These are phyloP conservation scores for Ilyonectria robusta DNA, from an alignment of 2,329 filamentous ascomycete genomes.

Conservation along the genomic window DNA sequence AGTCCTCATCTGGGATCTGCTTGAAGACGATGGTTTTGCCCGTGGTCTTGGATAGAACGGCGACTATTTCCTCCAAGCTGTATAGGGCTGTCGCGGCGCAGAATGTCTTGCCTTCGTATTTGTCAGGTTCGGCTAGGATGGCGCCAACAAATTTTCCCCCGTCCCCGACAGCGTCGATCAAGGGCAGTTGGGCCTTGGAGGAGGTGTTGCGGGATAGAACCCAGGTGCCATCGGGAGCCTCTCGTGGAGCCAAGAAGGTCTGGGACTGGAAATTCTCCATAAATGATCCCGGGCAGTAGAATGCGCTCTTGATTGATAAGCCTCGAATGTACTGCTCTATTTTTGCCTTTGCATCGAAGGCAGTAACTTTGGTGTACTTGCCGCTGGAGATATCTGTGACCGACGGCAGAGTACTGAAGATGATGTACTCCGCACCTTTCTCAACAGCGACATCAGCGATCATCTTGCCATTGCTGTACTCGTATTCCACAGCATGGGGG, in stretches of 20 bases:
- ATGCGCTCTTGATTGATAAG: conserved; percentile 60
- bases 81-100: conserved; percentile 57
- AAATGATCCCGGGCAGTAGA: conserved; percentile 58
- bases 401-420: conserved; percentile 58
- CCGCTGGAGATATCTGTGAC: conserved; percentile 54
- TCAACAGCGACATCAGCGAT: conserved; percentile 57
- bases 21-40: conserved; percentile 53
- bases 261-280: conserved; percentile 56
- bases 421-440: conserved; percentile 54
- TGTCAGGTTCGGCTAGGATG: conserved; percentile 59
- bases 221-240: conserved; percentile 50
- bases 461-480: conserved; percentile 56
- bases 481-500: conserved; percentile 48
- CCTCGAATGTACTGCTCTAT: conserved; percentile 66
- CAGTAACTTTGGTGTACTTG: conserved; percentile 50
- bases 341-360: conserved; percentile 68
- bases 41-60: conserved; percentile 55
- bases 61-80: conserved; percentile 55
- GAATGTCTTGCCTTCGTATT: conserved; percentile 60
- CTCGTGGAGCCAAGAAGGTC: conserved; percentile 48
- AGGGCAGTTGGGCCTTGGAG: conserved; percentile 54
- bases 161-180: conserved; percentile 60
- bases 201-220: conserved; percentile 37
- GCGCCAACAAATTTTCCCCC: conserved; percentile 60
- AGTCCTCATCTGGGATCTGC: conserved; percentile 39